Evolutionary conservation across 805 yeast species (phyloP), one percentile per base, ranked within the genome.

Genomic region (Millerozyma miso): DNA sequence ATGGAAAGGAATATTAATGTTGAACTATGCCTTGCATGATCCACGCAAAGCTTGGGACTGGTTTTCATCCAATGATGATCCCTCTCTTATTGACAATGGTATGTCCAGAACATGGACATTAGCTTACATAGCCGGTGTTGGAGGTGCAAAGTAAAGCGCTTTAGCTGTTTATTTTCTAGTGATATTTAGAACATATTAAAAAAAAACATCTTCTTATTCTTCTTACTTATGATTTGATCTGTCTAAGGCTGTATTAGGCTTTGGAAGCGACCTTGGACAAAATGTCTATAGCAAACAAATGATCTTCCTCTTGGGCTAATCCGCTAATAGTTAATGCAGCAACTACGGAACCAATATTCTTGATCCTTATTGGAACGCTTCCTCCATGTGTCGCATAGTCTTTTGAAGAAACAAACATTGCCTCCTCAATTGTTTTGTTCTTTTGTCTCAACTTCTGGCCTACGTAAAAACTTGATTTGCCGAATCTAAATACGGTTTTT

Each of bases 21-120:
- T 87, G 38, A 88, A 89, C 58, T 71, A 75, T 42, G 96, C 96
- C 0, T 65, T 90, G 15, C 77, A 63, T 53, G 86, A 89, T 56
- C 90, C 97, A 1, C 51, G 59, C 31, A 26, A 40, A 8, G 48
- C 73, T 1, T 70, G 74, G 74, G 48, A 58, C 31, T 70, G 73
- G 73, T 70, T 69, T 52, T 58, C 81, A 1, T 57, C 76, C 29
- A 51, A 67, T 4, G 67, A 65, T 42, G 57, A 69, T 36, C 65
- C 67, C n/a, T 53, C 60, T 3, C 75, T 73, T 49, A 76, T 90
- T 38, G 97, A 90, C 55, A 78, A 79, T 44, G 97, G 97, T 2
- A 91, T 88, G 73, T 81, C 91, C 19, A 67, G 81, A 48, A 84
- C 97, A 0, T 89, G 96, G 95, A 82, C 90, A 10, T 68, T 89